These are phyloP conservation scores for Linnemannia zychae DNA, from an alignment of 192 early-diverging fungal genomes.

Conservation along the genomic window DNA sequence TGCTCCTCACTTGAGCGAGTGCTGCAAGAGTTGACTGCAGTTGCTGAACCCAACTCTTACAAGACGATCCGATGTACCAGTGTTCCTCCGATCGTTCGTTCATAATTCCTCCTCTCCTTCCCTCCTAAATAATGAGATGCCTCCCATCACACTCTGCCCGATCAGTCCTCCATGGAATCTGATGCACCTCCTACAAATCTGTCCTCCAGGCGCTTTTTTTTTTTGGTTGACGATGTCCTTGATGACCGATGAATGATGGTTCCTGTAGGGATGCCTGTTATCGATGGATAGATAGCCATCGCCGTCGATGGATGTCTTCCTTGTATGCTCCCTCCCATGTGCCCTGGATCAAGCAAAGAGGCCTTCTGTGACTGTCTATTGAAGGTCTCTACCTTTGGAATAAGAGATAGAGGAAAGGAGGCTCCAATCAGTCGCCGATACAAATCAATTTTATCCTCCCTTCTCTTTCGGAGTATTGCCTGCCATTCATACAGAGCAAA, in stretches of 20 bases:
- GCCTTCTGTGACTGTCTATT: constrained; percentile 29
- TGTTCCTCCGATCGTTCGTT: not conserved
- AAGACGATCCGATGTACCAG: not conserved
- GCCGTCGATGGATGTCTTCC: constrained; percentile 18
- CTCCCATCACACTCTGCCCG: no score
- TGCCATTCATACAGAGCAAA: not conserved
- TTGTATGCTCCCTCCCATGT: not conserved
- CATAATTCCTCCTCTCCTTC: not conserved
- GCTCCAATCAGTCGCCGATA: constrained; percentile 26
- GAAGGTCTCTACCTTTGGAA: constrained; percentile 45
- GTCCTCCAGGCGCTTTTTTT: no score
- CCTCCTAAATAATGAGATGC: no score
- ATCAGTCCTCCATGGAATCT: no score
- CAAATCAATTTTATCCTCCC: constrained; percentile 18
- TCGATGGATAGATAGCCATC: constrained; percentile 24
- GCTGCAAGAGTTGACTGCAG: not conserved
- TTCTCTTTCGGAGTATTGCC: not conserved
- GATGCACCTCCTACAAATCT: no score
- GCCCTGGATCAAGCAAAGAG: not conserved
- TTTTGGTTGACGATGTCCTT: not conserved
- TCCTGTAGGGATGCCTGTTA: constrained; percentile 5
- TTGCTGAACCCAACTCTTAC: not conserved
- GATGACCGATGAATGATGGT: not conserved
- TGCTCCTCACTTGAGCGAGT: not conserved
- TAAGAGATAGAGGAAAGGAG: constrained; percentile 55